These are phyloP conservation scores for Telopea speciosissima DNA, from an alignment of 177 flowering plant genomes.

Conservation along the genomic window DNA sequence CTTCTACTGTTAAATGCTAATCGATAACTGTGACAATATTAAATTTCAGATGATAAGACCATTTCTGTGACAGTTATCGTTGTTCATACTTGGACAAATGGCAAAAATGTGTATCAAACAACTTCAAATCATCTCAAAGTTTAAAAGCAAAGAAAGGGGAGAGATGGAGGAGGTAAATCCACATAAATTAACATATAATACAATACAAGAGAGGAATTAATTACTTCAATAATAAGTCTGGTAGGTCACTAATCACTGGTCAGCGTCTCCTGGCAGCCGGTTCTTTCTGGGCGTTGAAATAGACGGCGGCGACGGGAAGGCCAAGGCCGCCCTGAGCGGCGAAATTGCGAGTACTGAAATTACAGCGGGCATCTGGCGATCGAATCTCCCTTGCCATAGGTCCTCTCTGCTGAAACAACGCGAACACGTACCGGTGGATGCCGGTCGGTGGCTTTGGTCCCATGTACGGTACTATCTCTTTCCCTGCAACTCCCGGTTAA, in stretches of 20 bases:
- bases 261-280: slow-evolving; percentile 15
- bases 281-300: slow-evolving; percentile 31
- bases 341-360: slow-evolving; percentile 30
- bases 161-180: too few relatives aligned
- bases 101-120: too few relatives aligned
- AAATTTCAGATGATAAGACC: too few relatives aligned
- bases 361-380: slow-evolving; percentile 14
- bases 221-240: too few relatives aligned
- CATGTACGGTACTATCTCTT: slow-evolving; percentile 29
- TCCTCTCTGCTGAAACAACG: slow-evolving; percentile 21
- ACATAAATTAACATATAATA: too few relatives aligned
- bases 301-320: slow-evolving; percentile 29
- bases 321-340: slow-evolving; percentile 21
- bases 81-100: too few relatives aligned
- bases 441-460: slow-evolving; percentile 29
- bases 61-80: not conserved
- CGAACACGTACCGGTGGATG: slow-evolving; percentile 28
- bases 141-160: too few relatives aligned
- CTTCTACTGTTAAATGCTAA: too few relatives aligned
- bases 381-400: not conserved
- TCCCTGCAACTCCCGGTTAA: slow-evolving; percentile 15
- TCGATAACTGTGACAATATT: too few relatives aligned
- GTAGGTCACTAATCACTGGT: not conserved
- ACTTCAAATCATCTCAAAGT: too few relatives aligned
- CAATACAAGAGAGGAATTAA: too few relatives aligned